Evolutionary conservation across 2,329 filamentous ascomycete genomes (phyloP), one percentile per base, ranked within the genome.

Genomic region (Aureobasidium sp.): DNA sequence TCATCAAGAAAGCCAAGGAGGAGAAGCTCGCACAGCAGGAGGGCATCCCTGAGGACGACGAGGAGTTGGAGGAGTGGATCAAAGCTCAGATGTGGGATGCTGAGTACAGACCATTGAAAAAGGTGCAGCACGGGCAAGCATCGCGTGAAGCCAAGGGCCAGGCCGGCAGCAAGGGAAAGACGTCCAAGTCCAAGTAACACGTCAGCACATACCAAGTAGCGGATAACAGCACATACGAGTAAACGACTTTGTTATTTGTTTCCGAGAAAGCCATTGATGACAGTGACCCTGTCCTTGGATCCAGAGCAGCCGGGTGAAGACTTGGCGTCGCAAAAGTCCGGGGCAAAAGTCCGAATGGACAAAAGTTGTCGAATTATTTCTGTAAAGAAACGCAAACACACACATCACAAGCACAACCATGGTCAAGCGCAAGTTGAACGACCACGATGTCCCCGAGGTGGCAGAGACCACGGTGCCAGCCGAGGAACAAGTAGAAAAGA

Each of bases 11-110:
- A 6, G 86, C 89, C 0, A 73, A 87, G 0, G 72, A 82, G 54
- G 87, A 93, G 56, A 83, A 78, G 0, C 68, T 91, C 16, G 81
- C 84, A 0, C 79, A 80, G 54, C 77, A 84, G 59, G 64, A 80
- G 55, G 77, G 70, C 0, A 90, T 94, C 39, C 88, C 88, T 0
- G 67, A 65, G 10, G 63, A 71, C 5, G 72, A 80, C 1, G 70
- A 62, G 0, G 77, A 81, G 3, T 61, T 88, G 29, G 81, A 86
- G 53, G 78, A 79, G 54, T 91, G 86, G 86, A 83, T 90, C 55
- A 67, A 76, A 22, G 83, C 83, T 70, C 86, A 90, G 73, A 90
- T 90, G 86, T 90, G 86, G 87, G 73, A 85, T 57, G 77, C 86
- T 0, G 75, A 74, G 44, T 91, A 90, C 65, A 69, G 85, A 22